Evolutionary conservation across 2,329 filamentous ascomycete genomes (phyloP).

Genomic region (Pezicula rhizophila): DNA sequence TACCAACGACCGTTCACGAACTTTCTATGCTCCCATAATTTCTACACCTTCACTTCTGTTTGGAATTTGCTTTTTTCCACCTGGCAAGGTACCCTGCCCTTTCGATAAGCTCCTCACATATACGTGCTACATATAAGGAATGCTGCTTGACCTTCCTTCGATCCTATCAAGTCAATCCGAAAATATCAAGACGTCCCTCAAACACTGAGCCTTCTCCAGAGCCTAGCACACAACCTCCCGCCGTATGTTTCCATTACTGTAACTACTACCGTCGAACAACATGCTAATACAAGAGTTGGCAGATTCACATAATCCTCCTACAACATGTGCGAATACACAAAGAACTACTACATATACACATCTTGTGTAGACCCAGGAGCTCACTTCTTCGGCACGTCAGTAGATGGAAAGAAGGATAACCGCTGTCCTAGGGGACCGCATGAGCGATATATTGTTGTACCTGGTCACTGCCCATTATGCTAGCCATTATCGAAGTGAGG

Average conservation of each 20-base stretch:
- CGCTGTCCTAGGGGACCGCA: conserved; percentile 61
- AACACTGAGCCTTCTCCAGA: background rate
- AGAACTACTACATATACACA: conserved; percentile 74
- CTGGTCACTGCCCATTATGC: conserved; percentile 55
- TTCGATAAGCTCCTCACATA: background rate
- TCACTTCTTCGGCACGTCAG: conserved; percentile 65
- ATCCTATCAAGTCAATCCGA: no score
- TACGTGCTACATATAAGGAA: no score
- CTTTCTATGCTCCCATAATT: no score
- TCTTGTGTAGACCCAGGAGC: conserved; percentile 61
- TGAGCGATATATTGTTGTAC: conserved; percentile 66
- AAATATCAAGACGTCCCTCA: no score
- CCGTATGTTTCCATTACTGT: background rate
- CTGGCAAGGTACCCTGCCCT: conserved; percentile 1
- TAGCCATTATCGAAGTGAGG: background rate
- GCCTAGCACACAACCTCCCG: background rate
- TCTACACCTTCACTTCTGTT: no score
- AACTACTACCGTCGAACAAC: no score
- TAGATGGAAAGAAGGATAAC: conserved; percentile 56
- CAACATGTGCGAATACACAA: conserved; percentile 56
- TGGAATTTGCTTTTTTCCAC: no score
- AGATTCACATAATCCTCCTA: background rate
- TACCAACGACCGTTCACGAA: no score
- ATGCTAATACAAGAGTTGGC: background rate
- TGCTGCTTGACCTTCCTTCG: no score